Evolutionary conservation across 805 yeast genomes (phyloP).

Genomic region (Tetrapisispora iriomotensis): DNA sequence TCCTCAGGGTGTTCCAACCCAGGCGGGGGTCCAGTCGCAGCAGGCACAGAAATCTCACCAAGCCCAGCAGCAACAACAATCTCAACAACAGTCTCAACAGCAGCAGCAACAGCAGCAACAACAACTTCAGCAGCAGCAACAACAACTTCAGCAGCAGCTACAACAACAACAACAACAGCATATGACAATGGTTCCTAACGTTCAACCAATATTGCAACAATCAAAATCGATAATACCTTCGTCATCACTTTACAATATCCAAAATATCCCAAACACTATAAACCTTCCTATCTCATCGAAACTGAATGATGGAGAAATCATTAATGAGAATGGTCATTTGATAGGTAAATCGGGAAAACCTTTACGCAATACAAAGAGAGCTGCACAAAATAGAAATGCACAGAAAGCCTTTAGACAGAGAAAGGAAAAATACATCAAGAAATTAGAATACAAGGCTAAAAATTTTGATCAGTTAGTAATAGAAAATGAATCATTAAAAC

Average conservation of each 20-base stretch:
- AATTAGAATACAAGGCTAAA: constrained; percentile 60
- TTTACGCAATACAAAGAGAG: constrained; percentile 56
- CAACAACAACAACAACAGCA: neutral
- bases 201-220: neutral
- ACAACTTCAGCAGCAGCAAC: neutral
- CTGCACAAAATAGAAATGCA: constrained; percentile 85
- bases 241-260: neutral
- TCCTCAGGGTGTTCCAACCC: neutral
- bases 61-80: neutral
- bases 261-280: neutral
- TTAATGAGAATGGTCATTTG: constrained; percentile 15
- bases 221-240: neutral
- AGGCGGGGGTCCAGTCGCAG: no score
- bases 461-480: constrained; percentile 54
- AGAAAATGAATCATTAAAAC: constrained; percentile 54
- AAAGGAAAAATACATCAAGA: constrained; percentile 71
- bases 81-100: neutral
- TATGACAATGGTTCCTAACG: neutral
- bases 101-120: neutral
- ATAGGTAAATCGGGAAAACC: constrained; percentile 22
- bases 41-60: neutral
- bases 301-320: constrained; percentile 12
- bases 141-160: neutral
- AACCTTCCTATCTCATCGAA: neutral
- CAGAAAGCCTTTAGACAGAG: constrained; percentile 86